Conservation (phyloP, 306 rosid species). For the Lupinus albus region DNA sequence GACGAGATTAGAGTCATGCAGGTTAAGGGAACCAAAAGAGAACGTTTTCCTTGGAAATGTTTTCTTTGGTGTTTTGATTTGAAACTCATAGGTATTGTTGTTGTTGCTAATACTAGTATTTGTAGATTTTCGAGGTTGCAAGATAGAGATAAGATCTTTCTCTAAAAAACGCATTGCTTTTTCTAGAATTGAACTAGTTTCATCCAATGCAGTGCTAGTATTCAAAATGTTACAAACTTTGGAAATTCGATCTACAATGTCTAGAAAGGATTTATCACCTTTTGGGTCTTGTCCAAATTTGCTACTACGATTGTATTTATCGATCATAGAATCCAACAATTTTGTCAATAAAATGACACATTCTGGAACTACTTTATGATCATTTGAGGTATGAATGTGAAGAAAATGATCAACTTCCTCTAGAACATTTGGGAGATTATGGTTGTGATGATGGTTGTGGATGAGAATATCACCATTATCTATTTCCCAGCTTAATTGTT, state of each 20-base stretch:
- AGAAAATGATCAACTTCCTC: conserved; percentile 62
- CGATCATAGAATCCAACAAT: conserved; percentile 45
- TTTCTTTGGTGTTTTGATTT: conserved; percentile 32
- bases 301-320: conserved; percentile 29
- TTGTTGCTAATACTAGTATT: neutral
- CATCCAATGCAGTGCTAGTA: conserved; percentile 29
- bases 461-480: neutral
- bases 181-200: conserved; percentile 48
- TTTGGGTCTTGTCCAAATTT: conserved; percentile 51
- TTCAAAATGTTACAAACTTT: conserved; percentile 36
- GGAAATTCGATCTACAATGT: conserved; percentile 46
- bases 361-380: conserved; percentile 46
- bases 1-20: conserved; percentile 21
- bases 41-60: conserved; percentile 36
- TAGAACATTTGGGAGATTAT: conserved; percentile 28
- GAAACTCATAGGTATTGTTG: neutral
- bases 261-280: conserved; percentile 45
- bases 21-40: conserved; percentile 34
- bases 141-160: conserved; percentile 52
- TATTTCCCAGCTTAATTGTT: neutral
- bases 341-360: conserved; percentile 44
- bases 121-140: conserved; percentile 36
- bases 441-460: too few species aligned
- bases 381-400: neutral
- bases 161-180: conserved; percentile 62